These are phyloP conservation scores for Apophysomyces ossiformis DNA, from an alignment of 371 early-diverging fungal species.

Conservation along the genomic window DNA sequence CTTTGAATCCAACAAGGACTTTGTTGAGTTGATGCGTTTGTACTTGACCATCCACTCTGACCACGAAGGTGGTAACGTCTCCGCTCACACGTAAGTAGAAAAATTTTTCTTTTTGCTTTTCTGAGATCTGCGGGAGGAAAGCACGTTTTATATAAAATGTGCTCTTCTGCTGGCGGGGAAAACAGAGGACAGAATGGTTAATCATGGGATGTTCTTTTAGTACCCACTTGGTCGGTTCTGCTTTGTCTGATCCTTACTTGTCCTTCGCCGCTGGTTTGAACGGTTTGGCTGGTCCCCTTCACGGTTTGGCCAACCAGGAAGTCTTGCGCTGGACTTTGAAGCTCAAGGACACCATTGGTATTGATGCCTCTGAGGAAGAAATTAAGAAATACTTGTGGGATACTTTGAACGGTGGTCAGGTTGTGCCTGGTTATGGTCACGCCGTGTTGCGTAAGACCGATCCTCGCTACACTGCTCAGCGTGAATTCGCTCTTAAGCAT, in stretches of 20 bases:
- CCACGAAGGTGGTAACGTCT: constrained; percentile 99
- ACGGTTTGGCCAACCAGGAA: constrained; percentile 99
- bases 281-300: constrained; percentile 98
- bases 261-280: constrained; percentile 97
- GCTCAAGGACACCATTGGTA: constrained; percentile 88
- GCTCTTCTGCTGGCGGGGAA: background rate
- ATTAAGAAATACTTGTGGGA: constrained; percentile 97
- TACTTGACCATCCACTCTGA: constrained; percentile 99
- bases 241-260: constrained; percentile 98
- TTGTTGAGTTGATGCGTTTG: constrained; percentile 96
- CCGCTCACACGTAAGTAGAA: constrained; percentile 78
- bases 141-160: too few species aligned
- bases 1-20: constrained; percentile 84
- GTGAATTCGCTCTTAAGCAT: constrained; percentile 98
- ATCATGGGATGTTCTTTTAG: constrained; percentile 32
- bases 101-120: constrained; percentile 12
- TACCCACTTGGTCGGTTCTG: constrained; percentile 95
- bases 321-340: constrained; percentile 97
- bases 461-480: constrained; percentile 98
- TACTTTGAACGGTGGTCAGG: constrained; percentile 94
- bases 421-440: constrained; percentile 98
- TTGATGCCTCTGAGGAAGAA: constrained; percentile 87
- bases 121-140: background rate
- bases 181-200: background rate
- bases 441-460: constrained; percentile 97